phyloP scores from a whole-genome alignment of 306 rosid genomes.

The Malus orientalis region DNA sequence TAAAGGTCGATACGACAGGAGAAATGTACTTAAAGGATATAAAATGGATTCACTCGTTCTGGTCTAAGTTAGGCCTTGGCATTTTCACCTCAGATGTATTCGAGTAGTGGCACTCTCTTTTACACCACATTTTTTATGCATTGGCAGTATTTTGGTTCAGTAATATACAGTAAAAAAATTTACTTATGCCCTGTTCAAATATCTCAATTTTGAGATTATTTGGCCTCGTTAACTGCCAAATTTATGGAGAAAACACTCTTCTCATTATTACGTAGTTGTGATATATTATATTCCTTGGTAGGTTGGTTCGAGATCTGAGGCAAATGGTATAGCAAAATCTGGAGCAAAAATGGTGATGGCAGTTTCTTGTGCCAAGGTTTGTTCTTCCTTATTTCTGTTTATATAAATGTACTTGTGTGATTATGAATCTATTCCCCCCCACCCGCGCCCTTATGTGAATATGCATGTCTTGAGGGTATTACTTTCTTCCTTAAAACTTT shows the following conservation, averaged over 20 bases:
- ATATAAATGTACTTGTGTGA: not conserved
- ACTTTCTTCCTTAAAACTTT: not conserved
- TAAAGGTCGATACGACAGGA: conserved; percentile 8
- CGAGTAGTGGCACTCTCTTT: not conserved
- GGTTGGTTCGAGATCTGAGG: conserved; percentile 98
- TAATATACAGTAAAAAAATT: not conserved
- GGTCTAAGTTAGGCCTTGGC: not conserved
- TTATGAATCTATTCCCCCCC: not conserved
- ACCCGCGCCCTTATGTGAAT: not conserved
- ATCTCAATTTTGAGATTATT: not conserved
- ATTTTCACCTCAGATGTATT: not conserved
- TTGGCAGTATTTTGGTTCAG: not conserved
- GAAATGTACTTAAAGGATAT: not conserved
- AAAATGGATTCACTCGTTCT: not conserved
- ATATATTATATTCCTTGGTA: conserved; percentile 1
- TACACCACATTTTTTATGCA: not conserved
- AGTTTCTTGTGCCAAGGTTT: conserved; percentile 95
- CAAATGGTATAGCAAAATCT: conserved; percentile 89
- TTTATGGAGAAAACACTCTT: not conserved
- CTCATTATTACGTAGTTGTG: too few relatives aligned
- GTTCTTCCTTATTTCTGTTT: conserved; percentile 5
- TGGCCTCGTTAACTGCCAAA: not conserved
- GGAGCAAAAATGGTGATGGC: conserved; percentile 99
- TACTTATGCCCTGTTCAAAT: not conserved
- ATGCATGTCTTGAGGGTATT: not conserved